Evolutionary conservation across 1,284 basidiomycete species (phyloP), one percentile per base, ranked within the genome.

Genomic region (Pseudozyma thailandica): DNA sequence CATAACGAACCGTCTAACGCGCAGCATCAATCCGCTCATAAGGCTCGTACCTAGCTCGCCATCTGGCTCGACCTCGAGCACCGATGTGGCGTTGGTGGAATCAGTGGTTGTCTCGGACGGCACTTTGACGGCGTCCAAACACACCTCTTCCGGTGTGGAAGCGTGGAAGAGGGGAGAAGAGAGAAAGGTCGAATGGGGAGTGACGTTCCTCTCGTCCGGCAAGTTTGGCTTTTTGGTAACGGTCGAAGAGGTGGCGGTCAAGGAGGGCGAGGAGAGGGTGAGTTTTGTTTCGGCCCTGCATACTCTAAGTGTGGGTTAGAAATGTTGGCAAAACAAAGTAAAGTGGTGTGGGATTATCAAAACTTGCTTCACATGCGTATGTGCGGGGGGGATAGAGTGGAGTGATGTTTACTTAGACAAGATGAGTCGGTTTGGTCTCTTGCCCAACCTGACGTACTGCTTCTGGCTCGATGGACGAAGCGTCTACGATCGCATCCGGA

Each of bases 31-130:
- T 0, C 66, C 72, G 12, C 31, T 66, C 28, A 54, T 70, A 12
- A 54, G 72, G 0, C 55, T 78, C 12, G 63, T 74, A 1, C 58
- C 74, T 6, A 52, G 57, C 9, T 27, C 58, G 1, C 48, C 52
- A 8, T 31, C 30, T 9, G 46, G 20, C 5, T 27, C 6, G 1
- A n/a, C 26, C 4, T 12, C 6, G n/a, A n/a, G 8, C 33, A 35
- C 13, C 15, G 55, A 58, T 27, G 10, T 46, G 12, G 37, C 26
- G 16, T 28, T 66, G 39, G 23, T 51, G 5, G 57, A 58, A 10
- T 33, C 27, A 8, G 31, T 58, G 3, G 37, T 71, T 18, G 20
- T 71, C 15, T 39, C 57, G 3, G 57, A 71, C 31, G 68, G 68
- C 8, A 61, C 57, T 2, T 59, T 53, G 4, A n/a, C 56, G 26